phyloP scores from a whole-genome alignment of 345 rosid species.

The Lumnitzera racemosa region DNA sequence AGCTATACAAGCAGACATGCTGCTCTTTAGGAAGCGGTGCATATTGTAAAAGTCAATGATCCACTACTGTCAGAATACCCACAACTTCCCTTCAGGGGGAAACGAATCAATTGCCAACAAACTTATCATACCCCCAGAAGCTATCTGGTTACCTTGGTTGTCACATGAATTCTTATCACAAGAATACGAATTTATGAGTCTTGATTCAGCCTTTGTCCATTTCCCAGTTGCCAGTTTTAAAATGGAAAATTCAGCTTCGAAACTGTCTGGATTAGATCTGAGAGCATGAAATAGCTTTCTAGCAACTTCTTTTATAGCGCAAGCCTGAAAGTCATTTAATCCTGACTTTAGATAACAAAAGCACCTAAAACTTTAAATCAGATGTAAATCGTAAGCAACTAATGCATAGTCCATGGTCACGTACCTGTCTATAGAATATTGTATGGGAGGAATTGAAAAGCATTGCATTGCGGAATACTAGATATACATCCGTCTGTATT shows the following conservation, averaged over 20 bases:
- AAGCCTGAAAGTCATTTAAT: slow-evolving; percentile 17
- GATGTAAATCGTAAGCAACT: too few relatives aligned
- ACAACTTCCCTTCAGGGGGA: too few relatives aligned
- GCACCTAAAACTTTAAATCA: background rate
- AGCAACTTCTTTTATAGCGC: slow-evolving; percentile 27
- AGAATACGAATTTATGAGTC: slow-evolving; percentile 1
- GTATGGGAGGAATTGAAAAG: too few relatives aligned
- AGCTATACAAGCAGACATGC: too few relatives aligned
- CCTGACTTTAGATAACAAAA: slow-evolving; percentile 2
- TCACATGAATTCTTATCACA: background rate
- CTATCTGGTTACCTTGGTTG: too few relatives aligned
- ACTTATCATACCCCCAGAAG: too few relatives aligned
- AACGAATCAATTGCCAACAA: too few relatives aligned
- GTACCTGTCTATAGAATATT: too few relatives aligned
- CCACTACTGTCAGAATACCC: too few relatives aligned
- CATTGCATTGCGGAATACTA: slow-evolving; percentile 6
- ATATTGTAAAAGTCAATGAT: too few relatives aligned
- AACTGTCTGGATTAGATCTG: slow-evolving; percentile 16
- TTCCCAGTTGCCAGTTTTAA: background rate
- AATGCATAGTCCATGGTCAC: too few relatives aligned
- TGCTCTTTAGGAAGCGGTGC: too few relatives aligned
- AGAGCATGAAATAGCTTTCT: slow-evolving; percentile 19
- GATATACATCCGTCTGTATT: background rate
- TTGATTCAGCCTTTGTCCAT: slow-evolving; percentile 16
- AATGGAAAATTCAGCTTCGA: slow-evolving; percentile 15